Percentiles rank a stretch among this genome's conserved stretches.
Conservation (phyloP, 345 rosid genomes). For the Hibiscus syriacus region DNA sequence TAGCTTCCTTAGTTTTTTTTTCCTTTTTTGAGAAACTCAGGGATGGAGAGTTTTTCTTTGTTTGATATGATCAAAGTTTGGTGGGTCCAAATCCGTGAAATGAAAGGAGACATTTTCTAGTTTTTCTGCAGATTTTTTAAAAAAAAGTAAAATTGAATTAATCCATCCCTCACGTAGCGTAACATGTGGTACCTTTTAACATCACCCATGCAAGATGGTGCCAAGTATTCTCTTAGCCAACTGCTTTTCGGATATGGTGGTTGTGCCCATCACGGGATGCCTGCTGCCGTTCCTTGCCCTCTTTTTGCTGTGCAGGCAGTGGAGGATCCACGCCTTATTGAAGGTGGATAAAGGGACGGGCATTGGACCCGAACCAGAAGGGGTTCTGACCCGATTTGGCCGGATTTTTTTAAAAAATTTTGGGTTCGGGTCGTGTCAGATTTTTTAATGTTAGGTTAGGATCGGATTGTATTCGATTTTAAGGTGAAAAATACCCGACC, state of each 20-base stretch:
- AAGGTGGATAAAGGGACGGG: no score
- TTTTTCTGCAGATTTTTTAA: not conserved
- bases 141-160: not conserved
- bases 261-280: conserved; percentile 6
- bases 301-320: not conserved
- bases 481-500: no score
- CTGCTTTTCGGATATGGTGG: not conserved
- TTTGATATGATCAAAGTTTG: not conserved
- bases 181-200: not conserved
- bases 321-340: no score
- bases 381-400: no score
- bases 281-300: not conserved
- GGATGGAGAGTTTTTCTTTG: not conserved
- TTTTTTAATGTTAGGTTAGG: no score
- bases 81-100: conserved; percentile 33
- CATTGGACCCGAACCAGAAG: no score
- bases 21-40: not conserved
- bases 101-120: conserved; percentile 23
- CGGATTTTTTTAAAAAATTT: no score
- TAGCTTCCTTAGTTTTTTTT: no score
- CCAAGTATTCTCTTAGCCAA: not conserved
- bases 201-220: not conserved
- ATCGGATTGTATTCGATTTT: no score
- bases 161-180: not conserved
- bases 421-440: no score